Evolutionary conservation across 768 basidiomycete genomes (phyloP), one percentile per base, ranked within the genome.

Genomic region (Cytidiella melzeri): DNA sequence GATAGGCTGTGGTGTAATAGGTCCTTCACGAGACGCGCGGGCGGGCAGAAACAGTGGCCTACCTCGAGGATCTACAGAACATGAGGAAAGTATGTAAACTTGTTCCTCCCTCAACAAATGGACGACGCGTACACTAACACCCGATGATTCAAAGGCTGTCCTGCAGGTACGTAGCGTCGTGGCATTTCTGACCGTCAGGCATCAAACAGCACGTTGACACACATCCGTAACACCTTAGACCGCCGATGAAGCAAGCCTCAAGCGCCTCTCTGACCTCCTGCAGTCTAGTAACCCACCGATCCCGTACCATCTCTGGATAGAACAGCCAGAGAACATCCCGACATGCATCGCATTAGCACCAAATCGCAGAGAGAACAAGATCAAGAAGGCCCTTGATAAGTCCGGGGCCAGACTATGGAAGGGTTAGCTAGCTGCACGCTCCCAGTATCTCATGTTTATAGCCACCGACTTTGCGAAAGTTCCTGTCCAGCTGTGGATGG

Each of bases 281-380:
- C 57, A 56, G 1, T 44, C 45, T 3, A 43, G 54, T 25, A 54
- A 63, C 0, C 62, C 61, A 1, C 62, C 68, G 18, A 60, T 71
- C 45, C 63, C 63, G 5, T 65, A 74, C 47, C 65, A 73, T 47
- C 56, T 72, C 10, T 74, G 73, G 73, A 62, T 63, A 23, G 73
- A 74, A 49, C 72, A 72, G 45, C 73, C 73, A 0, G 73, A 74
- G 60, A 62, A 70, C 47, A 48, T 62, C 2, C 66, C 73, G 4
- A 69, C 73, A 3, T 74, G 71, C 54, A 52, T 74, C 36, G 73
- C 73, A n/a, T 56, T 74, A 3, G 69, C 69, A 15, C 73, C 73
- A 0, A 74, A 73, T 46, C 57, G 64, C 47, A 63, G 64, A 44
- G 69, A 70, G 10, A 60, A 61, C 36, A 51, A 56, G 36, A 62